Percentiles rank a stretch among this genome's conserved stretches.
phyloP scores from a whole-genome alignment of 2,329 filamentous ascomycete species.

The Penicillium concentricum region DNA sequence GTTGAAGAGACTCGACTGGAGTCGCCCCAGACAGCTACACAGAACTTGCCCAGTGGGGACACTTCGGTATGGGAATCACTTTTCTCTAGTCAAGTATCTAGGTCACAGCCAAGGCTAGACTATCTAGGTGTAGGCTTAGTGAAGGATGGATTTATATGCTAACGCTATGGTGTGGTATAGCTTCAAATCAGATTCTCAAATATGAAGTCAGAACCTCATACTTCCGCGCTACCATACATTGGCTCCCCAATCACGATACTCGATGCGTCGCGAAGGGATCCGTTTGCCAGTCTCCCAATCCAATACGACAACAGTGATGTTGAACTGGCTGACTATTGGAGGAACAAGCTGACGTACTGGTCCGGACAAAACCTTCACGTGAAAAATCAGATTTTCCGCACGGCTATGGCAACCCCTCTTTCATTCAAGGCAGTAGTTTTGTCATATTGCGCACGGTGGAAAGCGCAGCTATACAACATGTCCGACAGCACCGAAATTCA shows the following conservation, averaged over 20 bases:
- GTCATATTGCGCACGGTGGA: conserved; percentile 40
- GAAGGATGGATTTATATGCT: background rate
- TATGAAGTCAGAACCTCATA: conserved; percentile 12
- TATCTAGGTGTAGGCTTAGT: background rate
- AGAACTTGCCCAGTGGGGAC: conserved; percentile 4
- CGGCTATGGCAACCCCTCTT: conserved; percentile 34
- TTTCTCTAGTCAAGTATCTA: background rate
- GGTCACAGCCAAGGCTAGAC: background rate
- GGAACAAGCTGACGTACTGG: conserved; percentile 40
- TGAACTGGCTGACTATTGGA: conserved; percentile 39
- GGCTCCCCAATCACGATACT: conserved; percentile 28
- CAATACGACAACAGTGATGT: conserved; percentile 27
- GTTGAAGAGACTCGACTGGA: conserved; percentile 4
- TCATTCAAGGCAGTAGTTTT: conserved; percentile 40
- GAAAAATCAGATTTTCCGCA: conserved; percentile 37
- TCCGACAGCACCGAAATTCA: conserved; percentile 26
- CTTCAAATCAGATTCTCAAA: conserved; percentile 16
- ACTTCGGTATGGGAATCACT: conserved; percentile 21
- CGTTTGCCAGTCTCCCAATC: conserved; percentile 33
- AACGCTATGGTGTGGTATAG: conserved; percentile 7
- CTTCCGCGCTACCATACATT: conserved; percentile 3
- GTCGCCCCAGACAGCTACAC: background rate
- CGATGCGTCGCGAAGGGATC: conserved; percentile 33
- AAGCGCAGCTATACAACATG: conserved; percentile 27
- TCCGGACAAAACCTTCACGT: conserved; percentile 41